Evolutionary conservation across 768 basidiomycete species (phyloP).

Genomic region (Sarcomyxa edulis): DNA sequence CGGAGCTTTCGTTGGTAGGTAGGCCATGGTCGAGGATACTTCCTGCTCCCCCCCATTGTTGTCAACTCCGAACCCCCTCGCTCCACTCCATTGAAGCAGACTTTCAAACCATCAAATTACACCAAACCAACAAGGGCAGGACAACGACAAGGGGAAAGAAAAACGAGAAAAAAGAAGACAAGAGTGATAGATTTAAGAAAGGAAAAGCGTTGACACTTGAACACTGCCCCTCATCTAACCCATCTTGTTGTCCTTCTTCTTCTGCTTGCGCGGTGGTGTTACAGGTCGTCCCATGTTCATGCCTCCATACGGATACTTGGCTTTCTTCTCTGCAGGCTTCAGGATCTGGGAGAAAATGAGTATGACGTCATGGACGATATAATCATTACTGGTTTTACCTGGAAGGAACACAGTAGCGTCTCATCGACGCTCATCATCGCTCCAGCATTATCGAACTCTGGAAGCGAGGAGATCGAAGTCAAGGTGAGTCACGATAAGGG

Average conservation of each 20-base stretch:
- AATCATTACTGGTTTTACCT: slow-evolving; percentile 42
- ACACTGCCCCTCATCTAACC: slow-evolving; percentile 19
- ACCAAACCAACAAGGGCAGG: slow-evolving; percentile 4
- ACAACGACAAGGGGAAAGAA: slow-evolving; percentile 1
- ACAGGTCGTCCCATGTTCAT: slow-evolving; percentile 86
- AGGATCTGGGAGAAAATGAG: slow-evolving; percentile 59
- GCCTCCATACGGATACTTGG: slow-evolving; percentile 85
- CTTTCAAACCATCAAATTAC: slow-evolving; percentile 1
- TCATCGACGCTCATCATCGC: slow-evolving; percentile 99
- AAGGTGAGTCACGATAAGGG: no score
- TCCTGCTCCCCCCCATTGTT: neutral
- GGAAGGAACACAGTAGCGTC: slow-evolving; percentile 96
- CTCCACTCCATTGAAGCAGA: neutral
- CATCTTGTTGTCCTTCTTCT: slow-evolving; percentile 90
- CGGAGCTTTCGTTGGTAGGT: neutral
- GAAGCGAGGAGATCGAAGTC: no score
- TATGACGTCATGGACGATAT: slow-evolving; percentile 2
- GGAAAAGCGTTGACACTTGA: no score
- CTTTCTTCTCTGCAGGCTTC: slow-evolving; percentile 99
- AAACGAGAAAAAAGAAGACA: slow-evolving; percentile 3
- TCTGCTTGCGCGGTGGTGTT: slow-evolving; percentile 95
- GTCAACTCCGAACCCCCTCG: neutral
- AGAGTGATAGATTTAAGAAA: slow-evolving; percentile 6
- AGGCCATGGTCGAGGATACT: neutral
- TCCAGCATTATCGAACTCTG: slow-evolving; percentile 99